phyloP scores from a whole-genome alignment of 805 yeast species.

The Spathaspora girioi region DNA sequence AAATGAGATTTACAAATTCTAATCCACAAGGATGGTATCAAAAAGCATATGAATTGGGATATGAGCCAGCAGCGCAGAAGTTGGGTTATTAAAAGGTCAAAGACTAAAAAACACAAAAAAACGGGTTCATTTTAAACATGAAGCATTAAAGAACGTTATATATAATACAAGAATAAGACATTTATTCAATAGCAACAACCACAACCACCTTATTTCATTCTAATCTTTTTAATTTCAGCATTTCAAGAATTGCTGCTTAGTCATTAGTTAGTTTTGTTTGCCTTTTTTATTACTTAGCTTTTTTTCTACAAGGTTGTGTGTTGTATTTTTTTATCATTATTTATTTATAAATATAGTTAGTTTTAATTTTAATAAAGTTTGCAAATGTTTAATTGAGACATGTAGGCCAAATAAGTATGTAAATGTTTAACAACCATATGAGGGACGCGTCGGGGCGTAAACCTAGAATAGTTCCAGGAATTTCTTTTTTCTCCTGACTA shows the following conservation, averaged over 20 bases:
- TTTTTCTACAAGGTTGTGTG: neutral
- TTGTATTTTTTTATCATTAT: neutral
- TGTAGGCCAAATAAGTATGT: no score
- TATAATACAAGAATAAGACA: neutral
- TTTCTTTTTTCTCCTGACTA: no score
- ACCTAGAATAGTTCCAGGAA: neutral
- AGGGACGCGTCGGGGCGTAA: no score
- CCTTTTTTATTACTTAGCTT: neutral
- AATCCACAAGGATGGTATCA: conserved; percentile 28
- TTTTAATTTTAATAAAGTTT: neutral
- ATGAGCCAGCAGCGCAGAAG: conserved; percentile 23
- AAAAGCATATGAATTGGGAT: conserved; percentile 34
- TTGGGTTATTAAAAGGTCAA: conserved; percentile 9
- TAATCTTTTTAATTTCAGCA: neutral
- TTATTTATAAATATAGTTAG: neutral
- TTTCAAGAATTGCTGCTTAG: neutral
- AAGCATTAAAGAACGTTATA: neutral
- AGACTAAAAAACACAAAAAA: neutral
- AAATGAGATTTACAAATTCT: conserved; percentile 26
- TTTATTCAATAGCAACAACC: neutral
- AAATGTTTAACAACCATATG: no score
- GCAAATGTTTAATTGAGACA: neutral
- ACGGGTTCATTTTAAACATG: neutral
- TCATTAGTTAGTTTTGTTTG: neutral
- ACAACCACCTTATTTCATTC: neutral